These are phyloP conservation scores for Penicillium sp. DNA, from an alignment of 2,329 filamentous ascomycete genomes.

Conservation along the genomic window DNA sequence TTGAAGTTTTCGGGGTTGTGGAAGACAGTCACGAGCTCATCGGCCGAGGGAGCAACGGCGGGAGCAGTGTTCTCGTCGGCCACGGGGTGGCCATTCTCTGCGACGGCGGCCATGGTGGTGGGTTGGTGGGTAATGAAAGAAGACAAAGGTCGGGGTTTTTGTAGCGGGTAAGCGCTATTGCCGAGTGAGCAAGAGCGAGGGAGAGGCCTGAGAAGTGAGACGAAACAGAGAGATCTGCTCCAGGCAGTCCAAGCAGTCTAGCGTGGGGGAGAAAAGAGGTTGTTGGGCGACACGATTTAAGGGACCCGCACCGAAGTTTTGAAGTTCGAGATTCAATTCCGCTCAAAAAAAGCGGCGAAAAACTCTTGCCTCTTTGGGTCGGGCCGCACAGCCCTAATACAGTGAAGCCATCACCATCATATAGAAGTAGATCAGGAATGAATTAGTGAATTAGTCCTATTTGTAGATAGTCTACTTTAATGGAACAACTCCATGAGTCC, in stretches of 20 bases:
- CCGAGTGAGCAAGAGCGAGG: neutral
- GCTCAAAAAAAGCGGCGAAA: slow-evolving; percentile 21
- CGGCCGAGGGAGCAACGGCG: slow-evolving; percentile 46
- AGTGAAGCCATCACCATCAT: neutral
- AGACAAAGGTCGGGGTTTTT: slow-evolving; percentile 9
- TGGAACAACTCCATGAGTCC: neutral
- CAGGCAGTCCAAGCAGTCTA: slow-evolving; percentile 35
- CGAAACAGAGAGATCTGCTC: slow-evolving; percentile 31
- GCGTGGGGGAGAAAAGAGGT: slow-evolving; percentile 11
- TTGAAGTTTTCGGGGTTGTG: slow-evolving; percentile 99
- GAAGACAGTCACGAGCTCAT: slow-evolving; percentile 85
- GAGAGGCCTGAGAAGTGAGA: neutral
- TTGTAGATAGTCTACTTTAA: neutral
- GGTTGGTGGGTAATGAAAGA: slow-evolving; percentile 8
- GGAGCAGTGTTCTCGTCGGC: slow-evolving; percentile 58
- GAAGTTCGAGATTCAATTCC: slow-evolving; percentile 24
- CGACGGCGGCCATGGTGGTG: slow-evolving; percentile 38
- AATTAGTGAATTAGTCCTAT: neutral
- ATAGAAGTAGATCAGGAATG: neutral
- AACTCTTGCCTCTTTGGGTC: slow-evolving; percentile 24
- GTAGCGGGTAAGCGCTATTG: slow-evolving; percentile 1
- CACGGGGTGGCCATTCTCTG: slow-evolving; percentile 38
- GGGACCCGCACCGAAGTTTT: slow-evolving; percentile 31
- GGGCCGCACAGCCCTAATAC: slow-evolving; percentile 21
- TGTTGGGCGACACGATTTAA: slow-evolving; percentile 16